phyloP scores from a whole-genome alignment of 305 asterid genomes.

The Andrographis paniculata region DNA sequence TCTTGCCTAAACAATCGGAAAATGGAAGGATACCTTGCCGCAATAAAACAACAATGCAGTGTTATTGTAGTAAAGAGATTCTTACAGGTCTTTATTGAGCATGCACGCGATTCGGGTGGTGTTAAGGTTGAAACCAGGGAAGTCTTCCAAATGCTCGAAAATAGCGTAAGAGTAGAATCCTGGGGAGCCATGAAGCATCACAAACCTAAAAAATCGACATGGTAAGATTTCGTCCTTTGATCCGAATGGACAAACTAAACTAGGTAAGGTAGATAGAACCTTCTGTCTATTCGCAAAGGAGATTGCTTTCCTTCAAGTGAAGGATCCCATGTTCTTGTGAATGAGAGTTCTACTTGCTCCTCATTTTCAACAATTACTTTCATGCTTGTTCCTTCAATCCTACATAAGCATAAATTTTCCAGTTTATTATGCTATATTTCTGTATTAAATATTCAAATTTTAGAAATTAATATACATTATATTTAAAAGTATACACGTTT shows the following conservation, averaged over 20 bases:
- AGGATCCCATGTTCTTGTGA: constrained; percentile 58
- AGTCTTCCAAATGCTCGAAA: constrained; percentile 49
- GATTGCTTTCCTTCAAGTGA: constrained; percentile 46
- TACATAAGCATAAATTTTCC: constrained; percentile 18
- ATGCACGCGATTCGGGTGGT: constrained; percentile 71
- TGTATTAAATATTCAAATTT: too few species aligned
- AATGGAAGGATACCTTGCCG: too few species aligned
- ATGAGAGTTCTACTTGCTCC: constrained; percentile 54
- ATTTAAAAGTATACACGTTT: too few species aligned
- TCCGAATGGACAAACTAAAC: neutral
- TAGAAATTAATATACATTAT: too few species aligned
- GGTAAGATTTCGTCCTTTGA: constrained; percentile 11
- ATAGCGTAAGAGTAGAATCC: constrained; percentile 87
- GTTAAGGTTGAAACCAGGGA: constrained; percentile 69
- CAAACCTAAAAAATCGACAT: constrained; percentile 37
- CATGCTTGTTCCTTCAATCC: constrained; percentile 52
- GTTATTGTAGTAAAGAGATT: constrained; percentile 12
- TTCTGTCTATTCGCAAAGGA: constrained; percentile 52
- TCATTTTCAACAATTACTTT: constrained; percentile 41
- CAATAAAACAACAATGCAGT: too few species aligned
- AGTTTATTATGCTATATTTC: too few species aligned
- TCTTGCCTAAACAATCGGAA: too few species aligned
- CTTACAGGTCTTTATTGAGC: constrained; percentile 70
- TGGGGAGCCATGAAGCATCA: constrained; percentile 55
- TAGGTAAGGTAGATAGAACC: constrained; percentile 26